These are phyloP conservation scores for Xylaria sp. DNA, from an alignment of 2,329 filamentous ascomycete genomes.

Conservation along the genomic window DNA sequence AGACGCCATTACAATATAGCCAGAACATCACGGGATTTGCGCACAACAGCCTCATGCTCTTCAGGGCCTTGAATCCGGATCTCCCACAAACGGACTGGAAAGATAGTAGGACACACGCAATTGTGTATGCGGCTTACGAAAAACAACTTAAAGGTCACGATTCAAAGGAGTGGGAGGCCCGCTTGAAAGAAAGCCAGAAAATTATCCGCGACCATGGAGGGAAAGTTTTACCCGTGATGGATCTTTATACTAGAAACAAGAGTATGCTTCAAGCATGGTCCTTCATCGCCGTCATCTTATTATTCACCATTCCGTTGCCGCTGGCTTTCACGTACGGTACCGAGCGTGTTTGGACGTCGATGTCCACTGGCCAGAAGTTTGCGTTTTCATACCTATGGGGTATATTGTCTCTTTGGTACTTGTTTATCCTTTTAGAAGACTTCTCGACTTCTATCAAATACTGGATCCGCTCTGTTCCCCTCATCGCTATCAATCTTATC, in stretches of 20 bases:
- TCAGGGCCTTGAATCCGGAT: slow-evolving; percentile 2
- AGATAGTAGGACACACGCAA: slow-evolving; percentile 2
- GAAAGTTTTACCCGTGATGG: neutral
- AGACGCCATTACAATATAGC: slow-evolving; percentile 3
- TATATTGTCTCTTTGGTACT: neutral
- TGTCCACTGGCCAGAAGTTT: slow-evolving; percentile 5
- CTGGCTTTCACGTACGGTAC: slow-evolving; percentile 4
- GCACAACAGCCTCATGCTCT: neutral
- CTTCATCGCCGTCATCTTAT: neutral
- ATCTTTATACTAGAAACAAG: neutral
- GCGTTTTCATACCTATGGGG: slow-evolving; percentile 8
- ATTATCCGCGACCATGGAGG: neutral
- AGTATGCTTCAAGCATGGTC: neutral
- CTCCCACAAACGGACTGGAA: slow-evolving; percentile 9
- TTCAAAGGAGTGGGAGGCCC: neutral
- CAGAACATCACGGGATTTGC: neutral
- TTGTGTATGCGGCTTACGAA: neutral
- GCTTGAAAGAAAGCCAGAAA: neutral
- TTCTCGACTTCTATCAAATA: neutral
- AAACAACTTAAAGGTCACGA: neutral
- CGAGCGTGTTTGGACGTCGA: neutral
- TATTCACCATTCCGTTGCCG: neutral
- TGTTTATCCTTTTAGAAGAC: neutral
- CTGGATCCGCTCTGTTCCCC: neutral
- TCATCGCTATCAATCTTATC: neutral